A percentile compares a stretch with the other conserved stretches of the same genome.
Evolutionary conservation across 1,284 basidiomycete species (phyloP).

Genomic region (Cystobasidium slooffiae): DNA sequence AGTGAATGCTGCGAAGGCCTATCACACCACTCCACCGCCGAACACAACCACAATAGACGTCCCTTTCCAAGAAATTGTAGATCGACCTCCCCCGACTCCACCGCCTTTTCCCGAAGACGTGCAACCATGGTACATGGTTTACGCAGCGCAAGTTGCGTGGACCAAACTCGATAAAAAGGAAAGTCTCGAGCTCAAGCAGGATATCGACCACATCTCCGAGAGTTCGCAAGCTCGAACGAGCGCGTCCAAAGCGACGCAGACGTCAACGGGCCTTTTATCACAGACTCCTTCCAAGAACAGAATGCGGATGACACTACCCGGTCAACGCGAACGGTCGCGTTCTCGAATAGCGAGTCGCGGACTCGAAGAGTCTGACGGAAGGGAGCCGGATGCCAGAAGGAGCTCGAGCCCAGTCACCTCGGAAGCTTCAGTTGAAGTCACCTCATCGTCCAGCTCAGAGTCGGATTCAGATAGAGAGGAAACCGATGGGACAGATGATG

Average conservation of each 20-base stretch:
- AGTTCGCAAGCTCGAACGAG: constrained; percentile 6
- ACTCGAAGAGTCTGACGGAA: not conserved
- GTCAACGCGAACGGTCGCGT: not conserved
- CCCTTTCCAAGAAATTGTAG: not conserved
- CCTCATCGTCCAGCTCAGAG: constrained; percentile 17
- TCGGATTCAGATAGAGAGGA: constrained; percentile 18
- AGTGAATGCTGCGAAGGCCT: not conserved
- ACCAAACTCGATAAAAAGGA: constrained; percentile 1
- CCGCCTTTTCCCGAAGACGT: constrained; percentile 2
- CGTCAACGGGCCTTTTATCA: not conserved
- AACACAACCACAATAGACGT: too few species aligned
- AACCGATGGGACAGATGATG: constrained; percentile 22
- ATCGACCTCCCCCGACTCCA: constrained; percentile 6
- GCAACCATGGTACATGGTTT: constrained; percentile 16
- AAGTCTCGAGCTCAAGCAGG: constrained; percentile 7
- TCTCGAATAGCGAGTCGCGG: not conserved
- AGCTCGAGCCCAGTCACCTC: not conserved
- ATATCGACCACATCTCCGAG: constrained; percentile 5
- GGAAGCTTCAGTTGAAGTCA: not conserved
- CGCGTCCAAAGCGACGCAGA: not conserved
- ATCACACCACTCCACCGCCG: not conserved
- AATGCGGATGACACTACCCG: constrained; percentile 5
- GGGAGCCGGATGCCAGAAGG: not conserved
- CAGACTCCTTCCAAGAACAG: constrained; percentile 12
- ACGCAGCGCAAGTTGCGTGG: constrained; percentile 21